Evolutionary conservation across 257 asterid genomes (phyloP), one percentile per base, ranked within the genome.

Genomic region (Cruciata laevipes): DNA sequence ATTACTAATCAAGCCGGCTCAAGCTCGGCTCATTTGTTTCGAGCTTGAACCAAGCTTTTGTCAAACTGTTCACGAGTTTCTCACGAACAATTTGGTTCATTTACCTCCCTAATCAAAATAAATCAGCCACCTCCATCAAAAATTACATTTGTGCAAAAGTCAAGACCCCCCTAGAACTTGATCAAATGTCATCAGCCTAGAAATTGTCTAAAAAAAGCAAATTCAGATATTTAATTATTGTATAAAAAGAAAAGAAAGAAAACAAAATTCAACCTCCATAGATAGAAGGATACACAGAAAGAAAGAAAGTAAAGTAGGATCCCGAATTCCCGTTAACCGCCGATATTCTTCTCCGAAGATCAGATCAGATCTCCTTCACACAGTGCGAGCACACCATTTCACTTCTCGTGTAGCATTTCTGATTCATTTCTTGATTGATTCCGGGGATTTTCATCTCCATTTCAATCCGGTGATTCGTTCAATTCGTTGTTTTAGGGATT

Each of bases 301-400:
- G 49, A 49, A 37, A 35, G 49, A 49, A 37, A 35, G 60, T 53
- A 18, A 71, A 35, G 38, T 51, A 13, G 74, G 52, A 70, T 63
- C 68, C 49, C 68, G 72, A 47, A 70, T 82, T 56, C 74, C 75
- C 83, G 75, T 82, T 47, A 78, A 78, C 71, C 80, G 86, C 85
- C 81, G 88, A 87, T 85, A 82, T 77, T 77, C 66, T 61, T 21
- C 66, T 32, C 33, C 66, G 66, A 61, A 61, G 91, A 83, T 87
- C 90, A 71, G 91, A 84, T 85, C 89, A 61, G 85, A 78, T 79
- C 80, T 23, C 59, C 67, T 20, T 21, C 74, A 1, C 24, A 16
- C 33, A 17, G 44, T 5, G 10, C 44, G 1, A 17, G 16, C 1
- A 21, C 52, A 23, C 55, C 30, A 1, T 66, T 14, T 65, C 0